Conservation (phyloP, 306 rosid genomes). For the Lagenaria siceraria region DNA sequence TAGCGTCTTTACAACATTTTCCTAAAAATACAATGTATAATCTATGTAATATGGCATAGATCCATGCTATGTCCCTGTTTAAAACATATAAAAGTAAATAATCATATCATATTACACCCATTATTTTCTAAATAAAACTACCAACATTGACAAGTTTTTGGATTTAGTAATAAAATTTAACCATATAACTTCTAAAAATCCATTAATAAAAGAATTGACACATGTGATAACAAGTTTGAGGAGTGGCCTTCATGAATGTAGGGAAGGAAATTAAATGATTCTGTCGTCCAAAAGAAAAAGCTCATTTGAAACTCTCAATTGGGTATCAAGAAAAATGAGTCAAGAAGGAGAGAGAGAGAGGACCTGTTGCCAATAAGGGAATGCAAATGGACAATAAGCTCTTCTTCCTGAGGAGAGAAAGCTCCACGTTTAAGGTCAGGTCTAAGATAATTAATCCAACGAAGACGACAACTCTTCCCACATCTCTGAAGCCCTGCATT, state of each 20-base stretch:
- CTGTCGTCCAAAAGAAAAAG: neutral
- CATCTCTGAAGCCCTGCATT: conserved; percentile 86
- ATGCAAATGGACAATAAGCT: conserved; percentile 77
- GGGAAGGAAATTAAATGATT: neutral
- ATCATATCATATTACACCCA: neutral
- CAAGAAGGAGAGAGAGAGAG: conserved; percentile 1
- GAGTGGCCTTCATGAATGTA: neutral
- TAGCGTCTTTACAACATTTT: neutral
- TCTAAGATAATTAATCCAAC: conserved; percentile 91
- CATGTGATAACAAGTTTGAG: neutral
- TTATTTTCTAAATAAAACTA: neutral
- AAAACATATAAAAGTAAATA: neutral
- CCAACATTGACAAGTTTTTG: neutral
- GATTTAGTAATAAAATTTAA: neutral
- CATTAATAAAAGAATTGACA: neutral
- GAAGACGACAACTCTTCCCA: conserved; percentile 92
- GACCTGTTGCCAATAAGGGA: conserved; percentile 88
- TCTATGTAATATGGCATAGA: neutral
- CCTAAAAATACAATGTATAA: neutral
- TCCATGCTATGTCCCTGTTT: neutral
- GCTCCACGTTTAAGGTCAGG: conserved; percentile 97
- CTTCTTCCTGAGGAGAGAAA: conserved; percentile 73
- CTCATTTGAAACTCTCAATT: neutral
- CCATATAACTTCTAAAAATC: neutral
- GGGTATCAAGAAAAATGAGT: neutral